Evolutionary conservation across 2,329 filamentous ascomycete genomes (phyloP), one percentile per base, ranked within the genome.

Genomic region (Monosporascus sp.): DNA sequence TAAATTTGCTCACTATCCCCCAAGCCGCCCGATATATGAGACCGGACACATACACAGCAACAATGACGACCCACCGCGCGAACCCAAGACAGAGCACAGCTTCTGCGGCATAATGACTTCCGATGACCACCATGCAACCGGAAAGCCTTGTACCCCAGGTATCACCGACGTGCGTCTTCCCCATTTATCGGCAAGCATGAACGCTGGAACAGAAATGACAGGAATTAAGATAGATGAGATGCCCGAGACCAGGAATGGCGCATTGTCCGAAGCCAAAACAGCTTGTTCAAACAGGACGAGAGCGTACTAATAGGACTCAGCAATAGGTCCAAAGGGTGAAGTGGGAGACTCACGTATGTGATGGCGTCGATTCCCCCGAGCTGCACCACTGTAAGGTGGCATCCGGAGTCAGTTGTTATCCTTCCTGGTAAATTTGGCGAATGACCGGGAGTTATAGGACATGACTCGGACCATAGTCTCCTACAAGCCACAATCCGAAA

Each of bases 331-430:
- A 24, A 37, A 11, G n/a, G 9, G 7, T 11, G 7, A 3, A 14
- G 43, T 26, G 5, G 5, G 28, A 4, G 20, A 70, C 75, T 63
- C 62, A 81, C 80, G 54, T 84, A 86, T 24, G 84, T 71, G 5
- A 86, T 76, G 0, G 79, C 83, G 57, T 87, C 84, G 49, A 86
- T 86, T 0, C 84, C 82, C 28, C 74, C 79, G 0, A 86, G 68
- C 59, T 87, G 84, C 35, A 81, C 74, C 73, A 84, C 81, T 2
- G 72, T 76, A 63, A 86, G 76, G 31, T 14, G 9, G 14, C 31
- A 35, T 35, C 31, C n/a, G 8, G 22, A 44, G n/a, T 44, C 22
- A 44, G n/a, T 26, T 26, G 26, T 15, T 14, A 31, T 24, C 11
- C 20, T n/a, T 26, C 5, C 20, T 26, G 2, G 5, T 20, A 7